Evolutionary conservation across 2,329 filamentous ascomycete species (phyloP), one percentile per base, ranked within the genome.

Genomic region (Sordariomycetes sp.): DNA sequence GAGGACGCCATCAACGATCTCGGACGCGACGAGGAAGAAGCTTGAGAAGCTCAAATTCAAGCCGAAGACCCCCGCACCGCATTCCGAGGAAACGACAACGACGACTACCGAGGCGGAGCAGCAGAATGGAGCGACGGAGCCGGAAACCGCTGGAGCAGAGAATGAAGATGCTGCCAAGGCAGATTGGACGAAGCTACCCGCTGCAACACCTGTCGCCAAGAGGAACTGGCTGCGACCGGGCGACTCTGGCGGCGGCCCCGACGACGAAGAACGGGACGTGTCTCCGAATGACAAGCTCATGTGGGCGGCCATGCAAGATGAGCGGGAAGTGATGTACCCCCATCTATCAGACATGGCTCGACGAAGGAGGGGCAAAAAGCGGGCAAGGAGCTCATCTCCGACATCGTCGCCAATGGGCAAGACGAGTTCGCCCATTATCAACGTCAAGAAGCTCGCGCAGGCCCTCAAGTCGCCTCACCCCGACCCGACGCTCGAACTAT

Each of bases 321-420:
- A 53, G 35, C 45, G 34, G 35, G 52, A 10, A 57, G 54, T 15
- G 32, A n/a, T 25, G 58, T 57, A 45, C 60, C 60, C 32, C 62
- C 61, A 39, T 58, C 53, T 60, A 20, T 39, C 50, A 13, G 55
- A 51, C 48, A 56, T 51, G 4, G 48, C 52, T n/a, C 59, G 59
- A 28, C 60, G 61, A 10, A 60, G 62, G 48, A 52, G 56, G 28
- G 59, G 62, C 28, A 64, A 62, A 62, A 91, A 90, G 68, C 79
- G 88, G 58, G 82, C 85, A 17, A 79, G 82, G 62, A 90, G 86
- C 70, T 89, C 87, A 13, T 90, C 88, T 0, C 87, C 87, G 1
- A 71, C 77, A 1, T 84, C 84, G 5, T 90, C 87, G 1, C 86
- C 88, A 1, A 60, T 69, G 17, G 71, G 78, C 15, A 76, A 72